phyloP scores from a whole-genome alignment of 495 filamentous ascomycete species.

The Glutinoglossum americanum region DNA sequence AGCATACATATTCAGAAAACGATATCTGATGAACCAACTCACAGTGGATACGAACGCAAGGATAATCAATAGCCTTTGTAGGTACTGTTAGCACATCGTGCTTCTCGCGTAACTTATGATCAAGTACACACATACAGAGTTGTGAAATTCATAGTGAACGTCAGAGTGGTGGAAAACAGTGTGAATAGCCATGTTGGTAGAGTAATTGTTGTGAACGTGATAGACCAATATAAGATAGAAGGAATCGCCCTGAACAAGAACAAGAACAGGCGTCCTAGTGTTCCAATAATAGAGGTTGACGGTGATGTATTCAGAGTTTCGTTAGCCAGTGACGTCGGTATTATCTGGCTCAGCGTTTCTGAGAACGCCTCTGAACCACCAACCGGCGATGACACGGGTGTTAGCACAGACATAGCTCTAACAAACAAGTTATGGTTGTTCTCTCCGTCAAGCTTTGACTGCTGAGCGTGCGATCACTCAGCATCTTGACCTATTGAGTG shows the following conservation, averaged over 20 bases:
- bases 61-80: conserved; percentile 48
- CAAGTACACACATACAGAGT: conserved; percentile 43
- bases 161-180: conserved; percentile 84
- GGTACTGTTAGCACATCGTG: conserved; percentile 2
- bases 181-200: conserved; percentile 79
- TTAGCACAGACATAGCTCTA: not conserved
- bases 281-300: conserved; percentile 7
- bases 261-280: conserved; percentile 20
- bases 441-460: not conserved
- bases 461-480: not conserved
- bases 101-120: not conserved
- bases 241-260: conserved; percentile 42
- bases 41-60: conserved; percentile 54
- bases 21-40: conserved; percentile 85
- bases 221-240: conserved; percentile 52
- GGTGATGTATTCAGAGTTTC: not conserved
- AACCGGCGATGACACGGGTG: not conserved
- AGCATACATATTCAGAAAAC: conserved; percentile 87
- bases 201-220: conserved; percentile 74
- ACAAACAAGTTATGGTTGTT: not conserved
- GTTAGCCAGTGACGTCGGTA: not conserved
- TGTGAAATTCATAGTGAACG: conserved; percentile 95
- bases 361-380: not conserved
- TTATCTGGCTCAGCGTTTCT: not conserved
- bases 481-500: not conserved